Evolutionary conservation across 2,329 filamentous ascomycete species (phyloP), one percentile per base, ranked within the genome.

Genomic region (Falciphora oryzae): DNA sequence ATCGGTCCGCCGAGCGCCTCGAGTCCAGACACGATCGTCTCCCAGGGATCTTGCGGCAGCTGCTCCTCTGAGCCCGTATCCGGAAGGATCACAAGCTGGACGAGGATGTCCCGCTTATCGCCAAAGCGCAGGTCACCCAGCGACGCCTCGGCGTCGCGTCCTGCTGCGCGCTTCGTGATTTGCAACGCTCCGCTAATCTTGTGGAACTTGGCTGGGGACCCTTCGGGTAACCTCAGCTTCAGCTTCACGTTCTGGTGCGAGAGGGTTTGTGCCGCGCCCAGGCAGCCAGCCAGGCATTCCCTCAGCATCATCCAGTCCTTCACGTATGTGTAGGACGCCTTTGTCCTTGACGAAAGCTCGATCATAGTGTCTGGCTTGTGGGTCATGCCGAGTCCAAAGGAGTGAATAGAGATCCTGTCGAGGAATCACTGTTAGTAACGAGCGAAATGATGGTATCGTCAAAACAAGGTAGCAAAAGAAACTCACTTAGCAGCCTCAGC

Each of bases 301-400:
- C 95, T 89, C 50, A 99, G 84, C 94, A 98, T 99, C 94, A 98
- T 98, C 95, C 95, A 99, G 76, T 99, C 95, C 78, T 98, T 99
- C 70, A 99, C 93, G 72, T 98, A 99, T 1, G 93, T 96, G 73
- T 98, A 99, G 1, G 93, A 96, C 5, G 93, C 95, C 79, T 98
- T 99, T 4, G 95, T 99, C 66, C 93, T 86, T 8, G 91, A 95
- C 0, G 95, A 98, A 16, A 99, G 81, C 77, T 98, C 94, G 68
- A 99, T 97, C 93, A 99, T 96, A 0, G 93, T 97, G 74, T 99
- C 95, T 6, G 95, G 95, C 78, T 98, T 98, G 78, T 99, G 95
- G 0, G 94, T 98, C 81, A 97, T 88, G 63, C 95, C 95, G 25
- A 99, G 84, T 44, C 95, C 95, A 71, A 99, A 99, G 0, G 95